Evolutionary conservation across 768 basidiomycete genomes (phyloP), one percentile per base, ranked within the genome.

Genomic region (Leccinum olivaceopallidum): DNA sequence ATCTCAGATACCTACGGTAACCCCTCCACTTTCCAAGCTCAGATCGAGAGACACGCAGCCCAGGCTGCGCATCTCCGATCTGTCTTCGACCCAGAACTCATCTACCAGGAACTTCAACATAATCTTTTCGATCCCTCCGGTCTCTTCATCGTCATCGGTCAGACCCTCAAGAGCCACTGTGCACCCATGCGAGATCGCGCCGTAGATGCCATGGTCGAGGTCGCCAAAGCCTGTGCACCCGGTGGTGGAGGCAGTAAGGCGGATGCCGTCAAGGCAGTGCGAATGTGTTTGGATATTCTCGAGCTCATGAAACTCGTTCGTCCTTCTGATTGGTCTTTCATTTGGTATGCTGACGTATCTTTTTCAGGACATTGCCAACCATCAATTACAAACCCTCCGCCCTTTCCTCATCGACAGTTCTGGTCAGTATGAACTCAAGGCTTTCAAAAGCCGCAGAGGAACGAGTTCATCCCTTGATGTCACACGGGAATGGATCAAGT

Each of bases 251-350:
- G 85, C 16, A 82, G 76, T 64, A 84, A 83, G 60, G 77, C 80
- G 58, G 85, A 88, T 63, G 87, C 89, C 9, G 85, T 93, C 52
- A 81, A 78, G 59, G 91, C 92, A 8, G 81, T 95, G 60, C 80
- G 89, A 62, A 81, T 88, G 81, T 93, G 92, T 77, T 85, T 95
- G 72, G 94, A 95, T 70, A 87, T 96, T 63, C 79, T 95, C 42
- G 95, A 96, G 77, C 83, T 95, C 61, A 96, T 97, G 95, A 95
- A 95, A 80, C 81, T 97, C 69, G 94, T 92, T 69, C 69, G 91
- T 84, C 48, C 61, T 36, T 57, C 70, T 50, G 53, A 58, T 63
- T 39, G 22, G 20, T 58, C 51, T 63, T 53, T 59, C 64, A 12
- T 62, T 62, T 53, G 48, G 14, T 59, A 37, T 61, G 63, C 65